Conservation (phyloP, 148 eudicot genomes). For the Camellia japonica region DNA sequence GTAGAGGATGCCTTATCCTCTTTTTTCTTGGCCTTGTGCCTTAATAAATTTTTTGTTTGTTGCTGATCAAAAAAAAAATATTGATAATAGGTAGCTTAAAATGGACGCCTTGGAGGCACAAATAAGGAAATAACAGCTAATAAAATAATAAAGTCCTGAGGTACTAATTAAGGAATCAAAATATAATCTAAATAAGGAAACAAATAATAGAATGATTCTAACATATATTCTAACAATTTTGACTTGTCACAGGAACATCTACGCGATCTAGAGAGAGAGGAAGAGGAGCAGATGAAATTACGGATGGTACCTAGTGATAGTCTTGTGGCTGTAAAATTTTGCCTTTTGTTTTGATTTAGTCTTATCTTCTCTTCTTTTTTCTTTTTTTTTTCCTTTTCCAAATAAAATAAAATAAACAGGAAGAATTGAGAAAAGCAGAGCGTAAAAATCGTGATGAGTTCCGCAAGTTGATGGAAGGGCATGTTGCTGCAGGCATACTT, state of each 20-base stretch:
- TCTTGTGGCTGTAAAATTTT: conserved; percentile 5
- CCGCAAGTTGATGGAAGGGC: conserved; percentile 88
- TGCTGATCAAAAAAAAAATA: no score
- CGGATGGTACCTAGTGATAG: conserved; percentile 49
- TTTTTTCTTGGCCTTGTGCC: no score
- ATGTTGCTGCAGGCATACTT: conserved; percentile 71
- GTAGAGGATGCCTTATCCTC: no score
- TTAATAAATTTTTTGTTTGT: no score
- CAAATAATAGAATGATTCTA: no score
- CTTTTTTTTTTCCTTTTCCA: not conserved
- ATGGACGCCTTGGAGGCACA: no score
- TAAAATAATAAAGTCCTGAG: no score
- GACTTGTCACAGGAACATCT: conserved; percentile 64
- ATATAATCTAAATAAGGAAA: no score
- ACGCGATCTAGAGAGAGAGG: conserved; percentile 88
- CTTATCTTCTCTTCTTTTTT: not conserved
- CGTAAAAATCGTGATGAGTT: conserved; percentile 96
- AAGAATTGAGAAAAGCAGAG: conserved; percentile 80
- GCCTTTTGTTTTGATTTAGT: not conserved
- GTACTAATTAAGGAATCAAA: no score
- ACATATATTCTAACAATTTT: not conserved
- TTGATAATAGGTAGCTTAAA: no score
- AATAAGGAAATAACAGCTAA: no score
- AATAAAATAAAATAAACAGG: conserved; percentile 35
- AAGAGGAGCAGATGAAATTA: conserved; percentile 87